A percentile compares a stretch with the other conserved stretches of the same genome.
These are phyloP conservation scores for Lupinus albus DNA, from an alignment of 306 rosid species.

Conservation along the genomic window DNA sequence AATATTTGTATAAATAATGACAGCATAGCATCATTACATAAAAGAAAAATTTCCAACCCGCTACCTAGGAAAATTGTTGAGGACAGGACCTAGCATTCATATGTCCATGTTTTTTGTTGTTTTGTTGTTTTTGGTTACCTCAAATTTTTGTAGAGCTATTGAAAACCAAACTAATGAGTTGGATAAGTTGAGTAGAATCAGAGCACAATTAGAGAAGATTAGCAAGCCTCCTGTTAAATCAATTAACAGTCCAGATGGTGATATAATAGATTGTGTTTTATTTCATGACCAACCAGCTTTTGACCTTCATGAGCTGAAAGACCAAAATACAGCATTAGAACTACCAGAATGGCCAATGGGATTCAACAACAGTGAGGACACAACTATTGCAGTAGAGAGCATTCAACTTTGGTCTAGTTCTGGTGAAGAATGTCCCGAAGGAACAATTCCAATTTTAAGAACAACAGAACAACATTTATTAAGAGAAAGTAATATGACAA, in stretches of 20 bases:
- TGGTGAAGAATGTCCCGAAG: constrained; percentile 85
- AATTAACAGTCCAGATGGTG: too few relatives aligned
- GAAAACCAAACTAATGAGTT: constrained; percentile 60
- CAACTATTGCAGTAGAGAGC: constrained; percentile 44
- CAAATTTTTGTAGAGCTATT: constrained; percentile 55
- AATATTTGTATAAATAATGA: too few relatives aligned
- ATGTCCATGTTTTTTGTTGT: too few relatives aligned
- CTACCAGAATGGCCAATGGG: constrained; percentile 85
- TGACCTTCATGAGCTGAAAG: constrained; percentile 76
- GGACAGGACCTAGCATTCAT: too few relatives aligned
- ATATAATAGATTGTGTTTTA: constrained; percentile 84
- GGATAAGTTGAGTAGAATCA: constrained; percentile 50
- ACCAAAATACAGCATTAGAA: constrained; percentile 85
- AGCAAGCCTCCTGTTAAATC: constrained; percentile 87
- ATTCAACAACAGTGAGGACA: constrained; percentile 45
- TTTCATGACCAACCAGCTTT: too few relatives aligned
- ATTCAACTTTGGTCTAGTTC: constrained; percentile 78
- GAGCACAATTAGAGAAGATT: constrained; percentile 59
- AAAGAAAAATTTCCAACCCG: too few relatives aligned
- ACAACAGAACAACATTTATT: constrained; percentile 71
- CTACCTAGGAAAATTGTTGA: too few relatives aligned
- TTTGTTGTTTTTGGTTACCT: constrained; percentile 56
- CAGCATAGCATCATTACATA: too few relatives aligned
- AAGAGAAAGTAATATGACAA: constrained; percentile 67
- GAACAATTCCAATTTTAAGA: constrained; percentile 87